Evolutionary conservation across 2,329 filamentous ascomycete genomes (phyloP).

Genomic region (Aspergillus phoenicis): DNA sequence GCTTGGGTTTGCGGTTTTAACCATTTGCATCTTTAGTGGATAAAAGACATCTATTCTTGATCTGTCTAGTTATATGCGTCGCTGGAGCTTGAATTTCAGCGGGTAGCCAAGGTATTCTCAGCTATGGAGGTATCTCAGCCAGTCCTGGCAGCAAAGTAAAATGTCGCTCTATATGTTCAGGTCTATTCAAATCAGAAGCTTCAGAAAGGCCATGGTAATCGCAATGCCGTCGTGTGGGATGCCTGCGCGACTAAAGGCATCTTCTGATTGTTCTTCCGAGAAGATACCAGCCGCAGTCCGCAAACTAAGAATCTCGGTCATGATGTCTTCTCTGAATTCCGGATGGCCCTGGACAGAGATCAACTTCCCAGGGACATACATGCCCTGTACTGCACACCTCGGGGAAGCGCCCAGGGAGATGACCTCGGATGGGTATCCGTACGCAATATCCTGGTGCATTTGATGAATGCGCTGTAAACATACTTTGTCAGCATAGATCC

Average conservation of each 20-base stretch:
- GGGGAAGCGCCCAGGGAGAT: conserved; percentile 66
- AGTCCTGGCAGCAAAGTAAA: neutral
- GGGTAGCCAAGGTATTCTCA: neutral
- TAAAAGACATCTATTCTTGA: neutral
- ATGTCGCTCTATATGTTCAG: neutral
- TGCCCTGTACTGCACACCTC: conserved; percentile 74
- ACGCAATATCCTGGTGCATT: conserved; percentile 82
- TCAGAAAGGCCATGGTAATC: conserved; percentile 73
- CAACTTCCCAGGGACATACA: conserved; percentile 67
- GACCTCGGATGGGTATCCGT: conserved; percentile 62
- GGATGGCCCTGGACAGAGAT: conserved; percentile 86
- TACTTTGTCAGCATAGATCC: neutral
- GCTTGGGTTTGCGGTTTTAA: neutral
- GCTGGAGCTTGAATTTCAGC: neutral
- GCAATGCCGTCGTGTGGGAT: conserved; percentile 77
- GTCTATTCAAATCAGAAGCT: conserved; percentile 66
- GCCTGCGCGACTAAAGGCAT: conserved; percentile 67
- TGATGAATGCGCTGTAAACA: conserved; percentile 63
- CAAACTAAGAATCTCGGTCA: conserved; percentile 66
- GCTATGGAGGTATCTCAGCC: neutral
- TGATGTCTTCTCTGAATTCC: conserved; percentile 74
- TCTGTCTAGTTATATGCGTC: neutral
- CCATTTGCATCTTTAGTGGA: neutral
- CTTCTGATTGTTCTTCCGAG: conserved; percentile 66
- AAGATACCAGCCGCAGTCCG: conserved; percentile 71